Conservation (phyloP, 2,329 filamentous ascomycete species). For the Camillea tinctor region DNA sequence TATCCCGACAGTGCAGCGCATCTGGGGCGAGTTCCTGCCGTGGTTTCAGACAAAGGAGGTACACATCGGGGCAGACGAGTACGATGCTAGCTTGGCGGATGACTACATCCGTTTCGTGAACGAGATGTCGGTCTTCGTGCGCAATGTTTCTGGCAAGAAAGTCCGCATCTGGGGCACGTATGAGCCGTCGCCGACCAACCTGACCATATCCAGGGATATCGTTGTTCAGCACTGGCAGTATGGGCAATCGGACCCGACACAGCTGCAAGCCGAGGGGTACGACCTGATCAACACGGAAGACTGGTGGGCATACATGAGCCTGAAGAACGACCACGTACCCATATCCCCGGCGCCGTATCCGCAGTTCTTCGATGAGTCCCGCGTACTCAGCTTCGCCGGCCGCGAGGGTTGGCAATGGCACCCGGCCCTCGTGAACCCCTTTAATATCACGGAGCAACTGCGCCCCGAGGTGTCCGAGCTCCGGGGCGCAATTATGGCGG, state of each 20-base stretch:
- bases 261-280: conserved; percentile 38
- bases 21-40: conserved; percentile 52
- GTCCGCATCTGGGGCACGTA: conserved; percentile 55
- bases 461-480: conserved; percentile 27
- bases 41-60: conserved; percentile 56
- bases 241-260: conserved; percentile 44
- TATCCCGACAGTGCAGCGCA: conserved; percentile 48
- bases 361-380: conserved; percentile 45
- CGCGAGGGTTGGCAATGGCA: conserved; percentile 44
- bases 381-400: conserved; percentile 44
- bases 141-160: conserved; percentile 37
- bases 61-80: conserved; percentile 56
- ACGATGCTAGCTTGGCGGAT: conserved; percentile 41
- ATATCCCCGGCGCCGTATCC: conserved; percentile 45
- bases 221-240: conserved; percentile 49
- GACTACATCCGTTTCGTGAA: conserved; percentile 53
- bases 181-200: conserved; percentile 38
- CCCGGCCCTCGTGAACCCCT: conserved; percentile 42
- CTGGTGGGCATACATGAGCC: conserved; percentile 53
- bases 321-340: conserved; percentile 52
- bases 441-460: conserved; percentile 41
- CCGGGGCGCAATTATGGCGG: conserved; percentile 40
- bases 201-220: conserved; percentile 39
- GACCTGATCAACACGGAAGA: conserved; percentile 46
- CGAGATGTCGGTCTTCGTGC: conserved; percentile 45